Percentiles rank a stretch among this genome's conserved stretches.
phyloP scores from a whole-genome alignment of 192 early-diverging fungal genomes.

The Umbelopsis vinacea region DNA sequence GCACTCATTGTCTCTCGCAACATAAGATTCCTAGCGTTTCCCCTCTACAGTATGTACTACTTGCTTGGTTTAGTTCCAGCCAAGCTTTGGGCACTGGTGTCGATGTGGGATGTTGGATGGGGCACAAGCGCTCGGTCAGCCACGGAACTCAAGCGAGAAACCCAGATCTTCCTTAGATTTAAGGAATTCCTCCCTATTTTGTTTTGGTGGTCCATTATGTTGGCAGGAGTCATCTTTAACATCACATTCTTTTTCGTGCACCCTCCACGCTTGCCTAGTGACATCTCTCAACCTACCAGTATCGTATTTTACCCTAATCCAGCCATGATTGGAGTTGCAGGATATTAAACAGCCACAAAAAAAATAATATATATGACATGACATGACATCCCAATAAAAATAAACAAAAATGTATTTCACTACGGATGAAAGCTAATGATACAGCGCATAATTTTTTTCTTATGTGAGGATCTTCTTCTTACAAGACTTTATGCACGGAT shows the following conservation, averaged over 20 bases:
- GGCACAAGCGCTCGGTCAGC: conserved; percentile 51
- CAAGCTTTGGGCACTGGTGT: conserved; percentile 59
- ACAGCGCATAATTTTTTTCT: too few species aligned
- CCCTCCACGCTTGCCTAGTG: conserved; percentile 2
- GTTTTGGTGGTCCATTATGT: conserved; percentile 26
- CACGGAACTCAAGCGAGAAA: conserved; percentile 35
- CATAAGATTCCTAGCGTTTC: conserved; percentile 49
- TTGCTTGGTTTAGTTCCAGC: conserved; percentile 60
- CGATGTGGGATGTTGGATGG: conserved; percentile 63
- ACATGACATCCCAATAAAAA: too few species aligned
- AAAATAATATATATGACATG: background rate
- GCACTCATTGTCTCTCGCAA: conserved; percentile 42
- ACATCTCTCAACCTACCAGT: background rate
- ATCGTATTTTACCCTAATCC: conserved; percentile 34
- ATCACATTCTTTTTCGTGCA: conserved; percentile 19
- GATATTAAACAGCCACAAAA: background rate
- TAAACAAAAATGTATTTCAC: background rate
- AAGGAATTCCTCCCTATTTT: conserved; percentile 36
- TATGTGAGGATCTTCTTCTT: too few species aligned
- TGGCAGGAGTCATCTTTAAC: conserved; percentile 35
- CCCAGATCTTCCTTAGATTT: conserved; percentile 10
- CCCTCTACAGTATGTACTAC: conserved; percentile 57
- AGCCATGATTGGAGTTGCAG: conserved; percentile 3
- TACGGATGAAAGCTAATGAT: too few species aligned
- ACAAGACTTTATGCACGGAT: too few species aligned